phyloP scores from a whole-genome alignment of 192 early-diverging fungal genomes.

The Radiomyces spectabilis region DNA sequence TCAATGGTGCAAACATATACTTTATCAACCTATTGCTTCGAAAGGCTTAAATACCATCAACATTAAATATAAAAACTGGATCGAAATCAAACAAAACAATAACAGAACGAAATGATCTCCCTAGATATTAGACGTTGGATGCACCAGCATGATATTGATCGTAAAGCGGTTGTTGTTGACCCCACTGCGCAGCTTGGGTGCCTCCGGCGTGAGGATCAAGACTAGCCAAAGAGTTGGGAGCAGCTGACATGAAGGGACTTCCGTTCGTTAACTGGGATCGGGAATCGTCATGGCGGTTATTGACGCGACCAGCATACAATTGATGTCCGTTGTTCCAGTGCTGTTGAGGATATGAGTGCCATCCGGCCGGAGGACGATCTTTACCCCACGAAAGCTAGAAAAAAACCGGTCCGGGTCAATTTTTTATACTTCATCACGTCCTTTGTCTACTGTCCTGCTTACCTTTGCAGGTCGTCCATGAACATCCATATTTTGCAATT shows the following conservation, averaged over 20 bases:
- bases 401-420: not conserved
- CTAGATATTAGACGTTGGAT: constrained; percentile 9
- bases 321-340: constrained; percentile 11
- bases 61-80: too few relatives aligned
- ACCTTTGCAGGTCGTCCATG: constrained; percentile 74
- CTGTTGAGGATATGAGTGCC: constrained; percentile 24
- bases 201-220: constrained; percentile 12
- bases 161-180: constrained; percentile 15
- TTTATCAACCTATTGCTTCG: too few relatives aligned
- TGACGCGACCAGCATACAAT: constrained; percentile 7
- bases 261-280: constrained; percentile 8
- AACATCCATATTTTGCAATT: constrained; percentile 62
- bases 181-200: constrained; percentile 6
- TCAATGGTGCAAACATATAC: too few relatives aligned
- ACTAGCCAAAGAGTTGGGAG: constrained; percentile 4
- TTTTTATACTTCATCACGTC: not conserved
- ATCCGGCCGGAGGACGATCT: constrained; percentile 54
- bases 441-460: not conserved
- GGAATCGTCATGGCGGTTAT: constrained; percentile 3
- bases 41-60: too few relatives aligned
- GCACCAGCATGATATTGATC: constrained; percentile 21
- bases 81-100: too few relatives aligned
- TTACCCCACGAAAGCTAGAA: constrained; percentile 80
- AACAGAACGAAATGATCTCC: too few relatives aligned
- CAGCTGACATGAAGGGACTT: constrained; percentile 2